These are phyloP conservation scores for Chrysosporium keratinophilum DNA, from an alignment of 2,329 filamentous ascomycete species.

Conservation along the genomic window DNA sequence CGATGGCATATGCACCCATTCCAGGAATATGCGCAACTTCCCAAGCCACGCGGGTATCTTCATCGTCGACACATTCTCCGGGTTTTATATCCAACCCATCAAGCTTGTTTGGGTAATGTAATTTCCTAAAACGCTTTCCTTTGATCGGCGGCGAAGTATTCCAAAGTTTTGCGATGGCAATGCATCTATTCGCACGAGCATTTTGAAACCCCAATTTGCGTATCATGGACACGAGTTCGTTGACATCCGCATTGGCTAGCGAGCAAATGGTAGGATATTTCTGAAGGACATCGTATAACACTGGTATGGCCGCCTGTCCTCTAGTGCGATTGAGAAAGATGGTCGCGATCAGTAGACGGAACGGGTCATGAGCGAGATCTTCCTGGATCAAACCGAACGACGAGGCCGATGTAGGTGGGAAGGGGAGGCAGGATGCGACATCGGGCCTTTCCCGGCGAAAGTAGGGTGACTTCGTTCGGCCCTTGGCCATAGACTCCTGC, in stretches of 20 bases:
- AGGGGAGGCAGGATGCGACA: conserved; percentile 41
- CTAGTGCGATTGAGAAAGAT: conserved; percentile 77
- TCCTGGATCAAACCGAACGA: conserved; percentile 78
- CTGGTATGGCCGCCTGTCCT: conserved; percentile 62
- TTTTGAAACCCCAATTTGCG: conserved; percentile 60
- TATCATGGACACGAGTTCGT: conserved; percentile 54
- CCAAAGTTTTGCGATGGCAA: conserved; percentile 62
- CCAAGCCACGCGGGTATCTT: conserved; percentile 51
- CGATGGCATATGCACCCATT: conserved; percentile 65
- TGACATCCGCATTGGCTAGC: conserved; percentile 49
- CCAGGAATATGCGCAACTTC: conserved; percentile 80
- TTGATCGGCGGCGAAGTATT: conserved; percentile 50
- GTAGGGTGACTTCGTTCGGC: conserved; percentile 34
- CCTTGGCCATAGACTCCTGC: conserved; percentile 17
- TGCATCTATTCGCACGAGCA: conserved; percentile 56
- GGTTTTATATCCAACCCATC: conserved; percentile 42
- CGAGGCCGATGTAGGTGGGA: conserved; percentile 54
- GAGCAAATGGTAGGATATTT: conserved; percentile 56
- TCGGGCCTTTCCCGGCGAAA: conserved; percentile 29
- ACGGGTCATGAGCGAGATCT: conserved; percentile 61
- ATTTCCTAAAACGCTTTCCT: conserved; percentile 47
- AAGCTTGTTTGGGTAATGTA: conserved; percentile 44
- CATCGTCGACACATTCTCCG: conserved; percentile 41
- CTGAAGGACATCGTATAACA: conserved; percentile 58
- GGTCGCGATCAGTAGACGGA: conserved; percentile 68